phyloP scores from a whole-genome alignment of 2,329 filamentous ascomycete species.

The Fusarium transvaalense region DNA sequence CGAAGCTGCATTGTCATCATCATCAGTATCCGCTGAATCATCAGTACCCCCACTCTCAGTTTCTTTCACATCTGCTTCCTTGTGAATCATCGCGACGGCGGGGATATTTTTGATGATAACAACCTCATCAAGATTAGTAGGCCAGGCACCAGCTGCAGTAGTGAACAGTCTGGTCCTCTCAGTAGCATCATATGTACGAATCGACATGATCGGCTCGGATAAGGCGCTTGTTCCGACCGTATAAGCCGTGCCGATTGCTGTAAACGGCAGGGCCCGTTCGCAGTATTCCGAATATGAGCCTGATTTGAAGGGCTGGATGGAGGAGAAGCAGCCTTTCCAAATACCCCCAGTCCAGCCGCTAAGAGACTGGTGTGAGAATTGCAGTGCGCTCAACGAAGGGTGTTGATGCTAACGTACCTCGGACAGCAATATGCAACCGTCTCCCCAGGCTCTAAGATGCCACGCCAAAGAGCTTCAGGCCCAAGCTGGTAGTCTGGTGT shows the following conservation, averaged over 20 bases:
- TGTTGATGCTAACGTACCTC: constrained; percentile 14
- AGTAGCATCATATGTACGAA: not conserved
- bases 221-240: not conserved
- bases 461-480: not conserved
- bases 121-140: not conserved
- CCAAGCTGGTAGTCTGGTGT: not conserved
- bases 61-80: constrained; percentile 13
- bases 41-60: not conserved
- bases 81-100: constrained; percentile 30
- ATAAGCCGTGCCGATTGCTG: not conserved
- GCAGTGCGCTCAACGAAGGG: not conserved
- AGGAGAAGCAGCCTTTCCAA: constrained; percentile 20
- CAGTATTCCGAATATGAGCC: not conserved
- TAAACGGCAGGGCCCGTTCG: fast-evolving
- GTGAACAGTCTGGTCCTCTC: not conserved
- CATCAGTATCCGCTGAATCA: not conserved
- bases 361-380: not conserved
- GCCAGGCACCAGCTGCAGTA: no score
- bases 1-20: not conserved
- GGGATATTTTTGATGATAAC: constrained; percentile 4
- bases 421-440: constrained; percentile 44
- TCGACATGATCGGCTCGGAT: not conserved
- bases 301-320: constrained; percentile 2
- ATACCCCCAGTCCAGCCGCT: constrained; percentile 34
- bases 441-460: constrained; percentile 23